Base-by-base conservation (phyloP, 768 basidiomycete species). In the Porphyrellus cyaneotinctus region DNA sequence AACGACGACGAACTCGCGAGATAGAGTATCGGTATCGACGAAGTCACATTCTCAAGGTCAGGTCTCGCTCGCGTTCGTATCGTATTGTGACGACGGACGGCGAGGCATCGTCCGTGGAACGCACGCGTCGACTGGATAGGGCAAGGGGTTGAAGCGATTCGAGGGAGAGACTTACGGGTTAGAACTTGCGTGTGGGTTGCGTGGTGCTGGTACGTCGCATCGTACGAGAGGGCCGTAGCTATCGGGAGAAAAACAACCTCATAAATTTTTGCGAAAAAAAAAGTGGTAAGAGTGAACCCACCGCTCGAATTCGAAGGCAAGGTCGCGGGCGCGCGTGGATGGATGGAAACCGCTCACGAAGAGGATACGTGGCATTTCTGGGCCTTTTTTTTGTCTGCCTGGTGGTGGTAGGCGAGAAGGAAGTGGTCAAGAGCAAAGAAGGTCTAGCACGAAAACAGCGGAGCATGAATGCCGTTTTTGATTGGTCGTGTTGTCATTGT, bases 291-390 rank as follows among this genome's bases (percentile, higher is more conserved):
- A 45, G 6, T 6, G 8, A 2, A 68, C 75, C 42, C 53, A 91
- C 91, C 85, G 79, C 77, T 94, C 91, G 61, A 94, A 93, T 68
- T 92, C 90, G 61, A 74, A 88, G 2, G 91, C 91, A 2, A 94
- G 79, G 61, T 91, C 90, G 48, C 85, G 79, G 10, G 91, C 91
- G 22, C 89, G 82, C 4, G 88, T 91, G n/a, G 81, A 71, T 6
- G 87, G 85, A 60, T 89, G 84, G 64, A 93, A 93, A 18, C 90
- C 90, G 63, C 84, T 88, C 41, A 93, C 90, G 61, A 91, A 93
- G 54, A 92, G 79, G 58, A 91, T 92, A 58, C 90, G 87, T 65
- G 85, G 84, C 87, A 88, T 84, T 37, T 26, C 36, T 51, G 57
- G 28, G 51, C 44, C 14, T 39, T 61, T 55, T 61, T 31, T 15